A percentile compares a stretch with the other conserved stretches of the same genome.
These are phyloP conservation scores for Tylopilus intermedius DNA, from an alignment of 768 basidiomycete species.

Conservation along the genomic window DNA sequence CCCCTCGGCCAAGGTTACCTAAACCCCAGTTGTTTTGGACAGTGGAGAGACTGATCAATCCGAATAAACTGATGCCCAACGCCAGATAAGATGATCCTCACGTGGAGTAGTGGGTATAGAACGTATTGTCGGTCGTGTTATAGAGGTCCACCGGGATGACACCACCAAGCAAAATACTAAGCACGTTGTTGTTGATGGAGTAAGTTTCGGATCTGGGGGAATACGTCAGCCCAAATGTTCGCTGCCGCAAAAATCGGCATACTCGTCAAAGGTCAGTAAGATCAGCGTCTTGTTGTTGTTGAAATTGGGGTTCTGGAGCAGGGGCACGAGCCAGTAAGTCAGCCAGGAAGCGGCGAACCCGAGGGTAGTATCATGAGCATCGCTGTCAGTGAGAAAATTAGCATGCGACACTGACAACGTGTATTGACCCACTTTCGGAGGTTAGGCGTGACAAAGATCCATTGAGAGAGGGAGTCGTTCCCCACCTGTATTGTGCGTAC, in stretches of 20 bases:
- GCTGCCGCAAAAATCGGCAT: slow-evolving; percentile 18
- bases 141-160: slow-evolving; percentile 39
- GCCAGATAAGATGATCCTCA: slow-evolving; percentile 8
- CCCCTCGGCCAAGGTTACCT: slow-evolving; percentile 53
- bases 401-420: not conserved
- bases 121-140: slow-evolving; percentile 47
- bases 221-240: not conserved
- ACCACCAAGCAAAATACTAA: slow-evolving; percentile 40
- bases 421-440: slow-evolving; percentile 28
- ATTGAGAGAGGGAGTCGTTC: slow-evolving; percentile 49
- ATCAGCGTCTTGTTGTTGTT: slow-evolving; percentile 53
- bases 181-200: slow-evolving; percentile 44
- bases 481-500: slow-evolving; percentile 16
- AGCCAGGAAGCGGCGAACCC: slow-evolving; percentile 45
- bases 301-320: slow-evolving; percentile 48
- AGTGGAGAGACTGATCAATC: slow-evolving; percentile 37
- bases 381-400: slow-evolving; percentile 35
- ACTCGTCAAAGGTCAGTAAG: slow-evolving; percentile 62
- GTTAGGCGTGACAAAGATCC: slow-evolving; percentile 62
- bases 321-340: slow-evolving; percentile 45
- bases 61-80: not conserved
- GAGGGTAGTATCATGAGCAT: slow-evolving; percentile 56
- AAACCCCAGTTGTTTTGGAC: slow-evolving; percentile 60
- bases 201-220: slow-evolving; percentile 26
- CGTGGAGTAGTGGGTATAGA: slow-evolving; percentile 59